These are phyloP conservation scores for Phaeosphaeriaceae sp. DNA, from an alignment of 2,329 filamentous ascomycete species.

Conservation along the genomic window DNA sequence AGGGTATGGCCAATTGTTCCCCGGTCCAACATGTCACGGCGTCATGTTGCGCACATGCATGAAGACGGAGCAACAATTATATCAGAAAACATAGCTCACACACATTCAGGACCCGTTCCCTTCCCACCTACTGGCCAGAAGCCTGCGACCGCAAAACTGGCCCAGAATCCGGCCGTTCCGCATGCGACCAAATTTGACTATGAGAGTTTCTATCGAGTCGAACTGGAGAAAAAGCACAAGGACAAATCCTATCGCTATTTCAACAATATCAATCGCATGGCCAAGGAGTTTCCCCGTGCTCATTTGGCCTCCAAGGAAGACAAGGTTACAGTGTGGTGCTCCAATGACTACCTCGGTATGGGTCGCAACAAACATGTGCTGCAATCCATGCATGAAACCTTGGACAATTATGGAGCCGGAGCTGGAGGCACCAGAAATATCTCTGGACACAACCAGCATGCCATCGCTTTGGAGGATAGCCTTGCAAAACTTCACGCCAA, in stretches of 20 bases:
- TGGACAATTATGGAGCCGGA: slow-evolving; percentile 93
- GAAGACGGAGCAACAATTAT: background rate
- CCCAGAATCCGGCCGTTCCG: slow-evolving; percentile 54
- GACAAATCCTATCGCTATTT: slow-evolving; percentile 99
- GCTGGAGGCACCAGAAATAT: slow-evolving; percentile 97
- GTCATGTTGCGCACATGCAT: background rate
- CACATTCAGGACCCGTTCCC: slow-evolving; percentile 31
- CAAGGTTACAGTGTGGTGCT: slow-evolving; percentile 96
- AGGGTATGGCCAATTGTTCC: slow-evolving; percentile 48
- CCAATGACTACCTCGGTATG: slow-evolving; percentile 99
- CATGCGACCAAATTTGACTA: slow-evolving; percentile 78
- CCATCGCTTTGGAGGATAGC: slow-evolving; percentile 80
- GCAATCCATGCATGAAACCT: slow-evolving; percentile 89
- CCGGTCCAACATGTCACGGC: background rate
- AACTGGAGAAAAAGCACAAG: slow-evolving; percentile 98
- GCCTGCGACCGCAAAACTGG: slow-evolving; percentile 24
- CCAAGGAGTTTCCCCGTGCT: slow-evolving; percentile 92
- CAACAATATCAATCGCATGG: slow-evolving; percentile 99
- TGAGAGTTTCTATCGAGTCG: slow-evolving; percentile 82
- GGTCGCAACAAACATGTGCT: slow-evolving; percentile 87
- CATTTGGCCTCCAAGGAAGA: slow-evolving; percentile 86
- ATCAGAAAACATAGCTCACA: slow-evolving; percentile 13
- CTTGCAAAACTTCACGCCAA: slow-evolving; percentile 90
- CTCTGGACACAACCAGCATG: slow-evolving; percentile 96
- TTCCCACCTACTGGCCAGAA: slow-evolving; percentile 39